These are phyloP conservation scores for Aspergillus ibericus DNA, from an alignment of 2,329 filamentous ascomycete genomes.

Conservation along the genomic window DNA sequence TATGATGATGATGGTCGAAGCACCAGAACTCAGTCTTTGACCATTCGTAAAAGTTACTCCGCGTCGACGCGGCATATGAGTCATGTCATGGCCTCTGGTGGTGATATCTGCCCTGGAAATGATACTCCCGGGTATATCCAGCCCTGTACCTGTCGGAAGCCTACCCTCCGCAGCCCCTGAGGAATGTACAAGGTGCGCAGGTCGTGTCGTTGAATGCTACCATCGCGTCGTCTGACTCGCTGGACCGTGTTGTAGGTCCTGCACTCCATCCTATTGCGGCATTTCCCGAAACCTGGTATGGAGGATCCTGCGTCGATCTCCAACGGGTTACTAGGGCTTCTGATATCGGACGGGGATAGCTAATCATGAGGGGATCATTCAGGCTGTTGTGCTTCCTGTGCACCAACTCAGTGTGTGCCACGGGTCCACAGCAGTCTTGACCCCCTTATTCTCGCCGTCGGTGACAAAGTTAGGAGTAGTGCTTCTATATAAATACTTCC, in stretches of 20 bases:
- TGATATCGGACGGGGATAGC: background rate
- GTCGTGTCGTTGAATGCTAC: slow-evolving; percentile 9
- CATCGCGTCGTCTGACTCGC: slow-evolving; percentile 19
- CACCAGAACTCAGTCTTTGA: background rate
- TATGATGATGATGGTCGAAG: background rate
- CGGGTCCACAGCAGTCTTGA: slow-evolving; percentile 8
- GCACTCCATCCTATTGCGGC: slow-evolving; percentile 8
- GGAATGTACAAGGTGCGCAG: slow-evolving; percentile 19
- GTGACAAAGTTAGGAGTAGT: background rate
- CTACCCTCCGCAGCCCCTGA: slow-evolving; percentile 5
- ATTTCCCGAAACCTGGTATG: slow-evolving; percentile 23
- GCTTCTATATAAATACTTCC: slow-evolving; percentile 12
- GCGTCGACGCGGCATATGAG: background rate
- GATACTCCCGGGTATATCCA: background rate
- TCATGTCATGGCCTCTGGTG: background rate
- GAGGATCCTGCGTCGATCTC: slow-evolving; percentile 12
- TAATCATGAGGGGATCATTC: background rate
- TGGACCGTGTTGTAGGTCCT: slow-evolving; percentile 9
- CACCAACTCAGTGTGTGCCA: slow-evolving; percentile 8
- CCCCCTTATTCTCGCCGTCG: background rate
- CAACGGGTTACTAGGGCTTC: slow-evolving; percentile 14
- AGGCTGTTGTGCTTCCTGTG: background rate
- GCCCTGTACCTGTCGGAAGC: background rate
- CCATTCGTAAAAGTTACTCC: background rate
- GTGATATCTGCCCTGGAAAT: background rate